A percentile compares a stretch with the other conserved stretches of the same genome.
Conservation (phyloP, 2,329 filamentous ascomycete genomes). For the Tolypocladium pustulatum region DNA sequence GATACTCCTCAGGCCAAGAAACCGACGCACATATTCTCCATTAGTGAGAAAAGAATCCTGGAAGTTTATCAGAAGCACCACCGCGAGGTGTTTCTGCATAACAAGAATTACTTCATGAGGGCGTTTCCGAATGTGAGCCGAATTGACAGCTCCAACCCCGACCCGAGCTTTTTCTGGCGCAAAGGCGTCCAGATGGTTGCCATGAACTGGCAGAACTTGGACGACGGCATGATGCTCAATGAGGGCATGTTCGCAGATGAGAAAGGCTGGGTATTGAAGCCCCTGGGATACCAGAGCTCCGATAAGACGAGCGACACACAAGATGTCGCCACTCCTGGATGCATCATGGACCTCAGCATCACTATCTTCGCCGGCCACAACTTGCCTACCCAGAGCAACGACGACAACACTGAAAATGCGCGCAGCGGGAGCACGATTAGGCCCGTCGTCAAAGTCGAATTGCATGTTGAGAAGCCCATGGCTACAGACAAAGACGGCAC, state of each 20-base stretch:
- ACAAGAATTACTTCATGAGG: constrained; percentile 78
- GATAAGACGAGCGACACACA: constrained; percentile 29
- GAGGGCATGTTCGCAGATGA: constrained; percentile 92
- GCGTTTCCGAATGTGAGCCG: constrained; percentile 77
- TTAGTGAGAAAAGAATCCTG: constrained; percentile 70
- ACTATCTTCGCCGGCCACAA: constrained; percentile 68
- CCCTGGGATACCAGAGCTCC: constrained; percentile 55
- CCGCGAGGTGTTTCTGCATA: constrained; percentile 74
- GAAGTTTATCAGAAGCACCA: constrained; percentile 49
- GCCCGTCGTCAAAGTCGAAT: constrained; percentile 67
- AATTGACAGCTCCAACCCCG: constrained; percentile 85
- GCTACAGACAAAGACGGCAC: constrained; percentile 19
- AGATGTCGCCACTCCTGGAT: constrained; percentile 34
- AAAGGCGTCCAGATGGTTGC: constrained; percentile 96
- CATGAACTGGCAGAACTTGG: constrained; percentile 93
- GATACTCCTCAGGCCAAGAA: constrained; percentile 50
- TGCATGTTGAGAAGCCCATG: constrained; percentile 61
- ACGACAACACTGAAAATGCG: constrained; percentile 20
- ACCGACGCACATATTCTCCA: constrained; percentile 70
- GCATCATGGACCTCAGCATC: constrained; percentile 56
- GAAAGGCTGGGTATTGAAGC: constrained; percentile 78
- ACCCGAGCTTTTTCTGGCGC: constrained; percentile 85
- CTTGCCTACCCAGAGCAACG: constrained; percentile 30
- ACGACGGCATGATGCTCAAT: constrained; percentile 92
- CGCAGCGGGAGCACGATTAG: constrained; percentile 34